phyloP scores from a whole-genome alignment of 2,329 filamentous ascomycete species.

The Pseudocercospora ulei region DNA sequence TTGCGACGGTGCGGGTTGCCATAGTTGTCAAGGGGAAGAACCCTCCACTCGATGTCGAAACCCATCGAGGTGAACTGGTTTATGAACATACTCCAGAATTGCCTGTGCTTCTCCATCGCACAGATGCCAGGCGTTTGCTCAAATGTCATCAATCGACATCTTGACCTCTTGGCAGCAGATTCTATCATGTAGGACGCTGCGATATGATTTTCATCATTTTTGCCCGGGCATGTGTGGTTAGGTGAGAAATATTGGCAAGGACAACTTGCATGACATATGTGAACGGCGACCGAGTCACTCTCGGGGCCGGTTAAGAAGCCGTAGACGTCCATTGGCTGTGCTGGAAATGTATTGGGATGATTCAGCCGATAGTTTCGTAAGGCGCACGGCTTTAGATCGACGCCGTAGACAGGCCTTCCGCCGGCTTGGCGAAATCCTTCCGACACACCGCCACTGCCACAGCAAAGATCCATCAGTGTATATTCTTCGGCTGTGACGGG shows the following conservation, averaged over 20 bases:
- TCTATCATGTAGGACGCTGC: slow-evolving; percentile 44
- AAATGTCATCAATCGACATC: slow-evolving; percentile 62
- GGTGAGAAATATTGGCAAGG: slow-evolving; percentile 70
- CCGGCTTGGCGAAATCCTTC: slow-evolving; percentile 53
- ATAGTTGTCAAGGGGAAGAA: slow-evolving; percentile 45
- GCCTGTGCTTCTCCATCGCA: slow-evolving; percentile 38
- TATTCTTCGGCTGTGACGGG: no score
- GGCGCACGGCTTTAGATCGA: slow-evolving; percentile 51
- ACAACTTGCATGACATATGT: slow-evolving; percentile 64
- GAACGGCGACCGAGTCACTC: slow-evolving; percentile 37
- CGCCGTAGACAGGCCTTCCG: slow-evolving; percentile 45
- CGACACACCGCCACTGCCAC: slow-evolving; percentile 62
- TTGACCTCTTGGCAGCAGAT: slow-evolving; percentile 46
- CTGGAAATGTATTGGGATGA: slow-evolving; percentile 42
- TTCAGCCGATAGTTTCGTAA: slow-evolving; percentile 51
- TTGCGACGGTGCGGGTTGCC: slow-evolving; percentile 44
- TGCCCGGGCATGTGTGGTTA: slow-evolving; percentile 52
- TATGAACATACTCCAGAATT: slow-evolving; percentile 53
- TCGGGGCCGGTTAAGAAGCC: slow-evolving; percentile 43
- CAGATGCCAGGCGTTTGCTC: slow-evolving; percentile 68
- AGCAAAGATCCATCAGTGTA: slow-evolving; percentile 51
- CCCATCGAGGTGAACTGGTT: slow-evolving; percentile 54
- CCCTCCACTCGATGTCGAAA: slow-evolving; percentile 62
- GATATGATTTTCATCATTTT: slow-evolving; percentile 58
- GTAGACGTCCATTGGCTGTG: slow-evolving; percentile 22